Evolutionary conservation across 768 basidiomycete genomes (phyloP).

Genomic region (Psilocybe azurescens): DNA sequence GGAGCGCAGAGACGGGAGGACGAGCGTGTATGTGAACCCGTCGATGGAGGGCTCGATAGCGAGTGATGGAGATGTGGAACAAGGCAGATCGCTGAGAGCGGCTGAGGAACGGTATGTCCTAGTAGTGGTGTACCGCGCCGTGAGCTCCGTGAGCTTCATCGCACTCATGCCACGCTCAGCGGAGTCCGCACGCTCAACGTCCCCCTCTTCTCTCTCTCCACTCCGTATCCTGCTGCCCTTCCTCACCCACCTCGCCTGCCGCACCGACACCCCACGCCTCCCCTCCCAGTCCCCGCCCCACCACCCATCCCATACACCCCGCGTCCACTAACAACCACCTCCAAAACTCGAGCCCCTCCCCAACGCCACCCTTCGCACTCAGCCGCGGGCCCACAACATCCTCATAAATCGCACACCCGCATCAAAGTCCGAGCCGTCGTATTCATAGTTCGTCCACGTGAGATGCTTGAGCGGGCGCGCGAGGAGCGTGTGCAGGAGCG

Average conservation of each 20-base stretch:
- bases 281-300: neutral
- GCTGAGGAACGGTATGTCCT: conserved; percentile 4
- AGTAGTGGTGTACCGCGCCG: conserved; percentile 13
- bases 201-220: no score
- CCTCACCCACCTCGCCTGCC: neutral
- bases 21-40: conserved; percentile 32
- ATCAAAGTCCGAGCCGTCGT: conserved; percentile 30
- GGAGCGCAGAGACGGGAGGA: conserved; percentile 67
- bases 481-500: conserved; percentile 60
- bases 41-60: conserved; percentile 21
- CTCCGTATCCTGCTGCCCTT: neutral
- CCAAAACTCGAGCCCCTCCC: conserved; percentile 68
- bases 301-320: conserved; percentile 18
- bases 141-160: conserved; percentile 18
- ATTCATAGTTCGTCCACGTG: conserved; percentile 76
- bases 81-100: no score
- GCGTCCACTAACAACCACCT: conserved; percentile 46
- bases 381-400: conserved; percentile 62
- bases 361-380: conserved; percentile 44
- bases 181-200: neutral
- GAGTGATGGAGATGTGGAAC: neutral
- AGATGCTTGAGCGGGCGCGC: conserved; percentile 58
- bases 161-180: conserved; percentile 8
- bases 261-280: neutral
- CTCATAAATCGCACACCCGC: conserved; percentile 55